Conservation (phyloP, 192 early-diverging fungal species). For the Geranomyces michiganensis region DNA sequence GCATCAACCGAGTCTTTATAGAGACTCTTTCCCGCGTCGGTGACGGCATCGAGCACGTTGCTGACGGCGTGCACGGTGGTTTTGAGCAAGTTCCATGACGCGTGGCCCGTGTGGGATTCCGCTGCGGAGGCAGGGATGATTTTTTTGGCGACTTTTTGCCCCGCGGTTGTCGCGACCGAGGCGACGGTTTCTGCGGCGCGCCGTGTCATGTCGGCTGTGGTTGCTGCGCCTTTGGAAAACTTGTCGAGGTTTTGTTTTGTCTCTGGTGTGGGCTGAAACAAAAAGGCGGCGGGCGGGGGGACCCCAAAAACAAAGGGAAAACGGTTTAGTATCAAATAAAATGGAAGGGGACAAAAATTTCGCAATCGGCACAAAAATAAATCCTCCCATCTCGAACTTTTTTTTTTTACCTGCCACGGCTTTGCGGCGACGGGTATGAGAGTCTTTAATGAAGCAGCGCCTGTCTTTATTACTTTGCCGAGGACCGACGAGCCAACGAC, state of each 20-base stretch:
- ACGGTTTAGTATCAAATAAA: too few species aligned
- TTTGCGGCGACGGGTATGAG: constrained; percentile 23
- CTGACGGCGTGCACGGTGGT: constrained; percentile 27
- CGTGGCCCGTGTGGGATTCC: neutral
- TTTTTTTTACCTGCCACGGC: constrained; percentile 20
- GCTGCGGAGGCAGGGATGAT: constrained; percentile 6
- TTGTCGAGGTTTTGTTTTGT: constrained; percentile 34
- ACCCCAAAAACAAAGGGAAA: too few species aligned
- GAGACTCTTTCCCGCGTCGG: constrained; percentile 27
- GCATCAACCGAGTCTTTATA: constrained; percentile 25
- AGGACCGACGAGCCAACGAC: constrained; percentile 20
- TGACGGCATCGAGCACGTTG: constrained; percentile 26
- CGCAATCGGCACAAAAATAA: too few species aligned
- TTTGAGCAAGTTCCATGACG: constrained; percentile 31
- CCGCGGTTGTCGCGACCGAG: constrained; percentile 18
- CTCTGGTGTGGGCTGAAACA: neutral
- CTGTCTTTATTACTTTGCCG: constrained; percentile 15
- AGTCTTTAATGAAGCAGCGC: constrained; percentile 18
- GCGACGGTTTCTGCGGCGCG: constrained; percentile 26
- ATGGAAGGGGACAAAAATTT: too few species aligned
- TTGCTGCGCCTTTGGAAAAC: neutral
- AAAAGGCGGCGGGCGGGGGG: too few species aligned
- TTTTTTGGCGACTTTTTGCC: constrained; percentile 25
- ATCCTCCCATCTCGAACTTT: too few species aligned
- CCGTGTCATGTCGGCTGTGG: constrained; percentile 16